These are phyloP conservation scores for Leccinum variicolor DNA, from an alignment of 768 basidiomycete species.

Conservation along the genomic window DNA sequence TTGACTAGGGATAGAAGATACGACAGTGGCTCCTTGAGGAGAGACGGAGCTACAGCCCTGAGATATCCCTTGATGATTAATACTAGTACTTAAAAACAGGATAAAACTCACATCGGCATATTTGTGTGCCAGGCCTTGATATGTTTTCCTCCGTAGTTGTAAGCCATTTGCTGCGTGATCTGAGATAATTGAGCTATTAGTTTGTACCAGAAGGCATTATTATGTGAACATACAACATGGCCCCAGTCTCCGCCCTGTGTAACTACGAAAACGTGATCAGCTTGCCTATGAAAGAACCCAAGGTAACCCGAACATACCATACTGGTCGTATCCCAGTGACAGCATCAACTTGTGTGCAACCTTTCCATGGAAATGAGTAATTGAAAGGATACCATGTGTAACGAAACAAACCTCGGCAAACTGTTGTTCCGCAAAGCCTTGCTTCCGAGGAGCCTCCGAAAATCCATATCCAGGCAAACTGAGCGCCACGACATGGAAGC, in stretches of 20 bases:
- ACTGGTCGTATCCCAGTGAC: slow-evolving; percentile 45
- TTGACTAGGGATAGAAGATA: slow-evolving; percentile 27
- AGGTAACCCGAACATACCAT: slow-evolving; percentile 32
- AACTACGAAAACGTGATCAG: slow-evolving; percentile 28
- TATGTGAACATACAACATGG: slow-evolving; percentile 24
- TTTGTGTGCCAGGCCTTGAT: slow-evolving; percentile 55
- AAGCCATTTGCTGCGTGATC: slow-evolving; percentile 35
- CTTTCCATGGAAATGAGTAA: slow-evolving; percentile 20
- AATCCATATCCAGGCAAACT: slow-evolving; percentile 63
- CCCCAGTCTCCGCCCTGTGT: slow-evolving; percentile 53
- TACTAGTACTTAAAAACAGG: not conserved
- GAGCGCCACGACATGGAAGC: slow-evolving; percentile 59
- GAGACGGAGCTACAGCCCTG: slow-evolving; percentile 25
- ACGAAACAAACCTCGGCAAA: slow-evolving; percentile 47
- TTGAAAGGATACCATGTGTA: not conserved
- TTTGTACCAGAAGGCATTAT: not conserved
- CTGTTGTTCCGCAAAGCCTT: slow-evolving; percentile 47
- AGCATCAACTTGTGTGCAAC: slow-evolving; percentile 49
- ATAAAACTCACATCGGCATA: slow-evolving; percentile 35
- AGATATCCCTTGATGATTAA: not conserved
- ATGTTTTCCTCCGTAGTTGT: slow-evolving; percentile 37
- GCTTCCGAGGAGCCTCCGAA: slow-evolving; percentile 52
- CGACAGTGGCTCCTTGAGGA: slow-evolving; percentile 22
- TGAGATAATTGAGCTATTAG: slow-evolving; percentile 8
- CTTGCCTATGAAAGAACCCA: not conserved